Base-by-base conservation (phyloP, 345 rosid species). In the Aquilaria malaccensis region DNA sequence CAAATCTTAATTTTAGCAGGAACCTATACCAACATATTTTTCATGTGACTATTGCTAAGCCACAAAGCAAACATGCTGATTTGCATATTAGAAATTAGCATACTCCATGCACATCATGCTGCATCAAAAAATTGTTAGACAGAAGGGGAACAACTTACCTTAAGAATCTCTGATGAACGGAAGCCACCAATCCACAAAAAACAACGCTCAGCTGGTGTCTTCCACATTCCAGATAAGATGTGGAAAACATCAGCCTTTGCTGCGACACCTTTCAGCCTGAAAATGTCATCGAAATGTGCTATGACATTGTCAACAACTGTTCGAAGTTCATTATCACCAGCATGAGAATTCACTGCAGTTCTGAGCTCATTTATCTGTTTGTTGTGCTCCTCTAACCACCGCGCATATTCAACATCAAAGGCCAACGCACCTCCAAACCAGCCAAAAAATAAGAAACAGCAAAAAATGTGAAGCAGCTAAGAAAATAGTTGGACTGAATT, bases 131-230 rank as follows among this genome's bases (percentile, higher is more conserved):
- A 55, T 55, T 30, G 12, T 5, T 13, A 55, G 13, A 31, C 33
- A 0, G 33, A 55, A 13, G 45, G 33, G 3, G 13, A 12, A 14
- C 10, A 45, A 1, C 70, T 69, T 69, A 84, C 98, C 86, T 88
- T 91, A 63, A 91, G 95, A 60, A 91, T 81, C 73, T 91, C 96
- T 3, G 96, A 91, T 46, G 98, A 83, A 37, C 98, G 98, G 69
- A 88, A 91, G 50, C 98, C 98, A 58, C 98, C 98, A 62, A 91
- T 79, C 98, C 98, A 91, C 80, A 91, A 64, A 74, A 88, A 91
- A 77, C 96, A 91, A 59, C 96, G 76, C 79, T 91, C 98, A 45
- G 94, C 98, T 29, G 98, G 98, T 64, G 96, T 91, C 77, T 86
- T 88, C 98, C 98, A 91, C 96, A 88, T 88, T 60, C 98, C 98